Percentiles rank a stretch among this genome's conserved stretches.
Evolutionary conservation across 2,329 filamentous ascomycete species (phyloP).

Genomic region (Sarocladiaceae sp.): DNA sequence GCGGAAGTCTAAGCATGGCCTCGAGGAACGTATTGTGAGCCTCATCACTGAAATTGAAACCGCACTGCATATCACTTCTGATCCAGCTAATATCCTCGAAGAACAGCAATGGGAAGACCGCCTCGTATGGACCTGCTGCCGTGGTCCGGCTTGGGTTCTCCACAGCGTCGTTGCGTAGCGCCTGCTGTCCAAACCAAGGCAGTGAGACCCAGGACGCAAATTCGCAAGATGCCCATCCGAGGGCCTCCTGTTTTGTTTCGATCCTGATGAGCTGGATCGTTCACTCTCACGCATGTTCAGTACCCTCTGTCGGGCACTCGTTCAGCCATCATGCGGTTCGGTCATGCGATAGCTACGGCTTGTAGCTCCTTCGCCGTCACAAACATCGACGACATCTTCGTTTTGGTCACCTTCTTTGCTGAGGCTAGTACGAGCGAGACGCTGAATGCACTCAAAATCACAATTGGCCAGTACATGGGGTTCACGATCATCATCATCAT

Average conservation of each 20-base stretch:
- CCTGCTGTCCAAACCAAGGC: conserved; percentile 4
- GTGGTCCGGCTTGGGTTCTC: conserved; percentile 9
- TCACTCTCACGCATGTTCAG: neutral
- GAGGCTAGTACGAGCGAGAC: conserved; percentile 23
- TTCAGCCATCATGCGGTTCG: conserved; percentile 15
- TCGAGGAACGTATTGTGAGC: too few relatives aligned
- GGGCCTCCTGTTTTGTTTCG: neutral
- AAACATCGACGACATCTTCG: conserved; percentile 33
- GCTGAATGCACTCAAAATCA: conserved; percentile 19
- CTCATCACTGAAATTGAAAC: too few relatives aligned
- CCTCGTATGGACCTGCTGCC: neutral
- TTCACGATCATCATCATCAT: conserved; percentile 28
- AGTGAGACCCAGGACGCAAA: neutral
- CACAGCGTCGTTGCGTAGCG: neutral
- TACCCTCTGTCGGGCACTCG: neutral
- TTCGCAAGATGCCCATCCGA: neutral
- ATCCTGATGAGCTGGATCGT: neutral
- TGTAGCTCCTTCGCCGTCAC: conserved; percentile 24
- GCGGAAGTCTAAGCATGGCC: too few relatives aligned
- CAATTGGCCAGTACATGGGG: conserved; percentile 24
- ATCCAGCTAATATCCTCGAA: too few relatives aligned
- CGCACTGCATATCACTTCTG: neutral
- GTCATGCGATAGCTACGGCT: conserved; percentile 20
- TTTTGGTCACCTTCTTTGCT: conserved; percentile 31
- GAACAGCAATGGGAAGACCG: neutral